These are phyloP conservation scores for Clausena lansium DNA, from an alignment of 345 rosid species.

Conservation along the genomic window DNA sequence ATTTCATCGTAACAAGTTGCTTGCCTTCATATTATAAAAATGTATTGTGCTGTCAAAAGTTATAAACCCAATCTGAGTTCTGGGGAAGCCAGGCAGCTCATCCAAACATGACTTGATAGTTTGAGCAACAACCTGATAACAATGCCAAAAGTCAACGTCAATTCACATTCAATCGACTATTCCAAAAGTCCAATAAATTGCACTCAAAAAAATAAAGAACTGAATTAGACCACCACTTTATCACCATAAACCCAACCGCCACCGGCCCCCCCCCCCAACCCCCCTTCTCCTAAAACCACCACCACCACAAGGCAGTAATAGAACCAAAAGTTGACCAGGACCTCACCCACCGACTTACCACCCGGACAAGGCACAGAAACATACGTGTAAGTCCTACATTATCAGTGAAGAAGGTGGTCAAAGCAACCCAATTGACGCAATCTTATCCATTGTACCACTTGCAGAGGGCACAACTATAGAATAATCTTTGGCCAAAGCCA, in stretches of 20 bases:
- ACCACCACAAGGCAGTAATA: not conserved
- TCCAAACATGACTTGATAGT: constrained; percentile 94
- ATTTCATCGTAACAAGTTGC: constrained; percentile 20
- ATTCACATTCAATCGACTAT: not conserved
- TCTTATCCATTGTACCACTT: constrained; percentile 2
- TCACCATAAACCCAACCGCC: not conserved
- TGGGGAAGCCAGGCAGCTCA: constrained; percentile 90
- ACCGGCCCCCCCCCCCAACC: not conserved
- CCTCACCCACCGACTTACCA: not conserved
- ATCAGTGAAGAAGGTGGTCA: not conserved
- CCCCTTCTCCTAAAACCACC: not conserved
- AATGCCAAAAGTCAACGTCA: not conserved
- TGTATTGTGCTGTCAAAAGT: constrained; percentile 97
- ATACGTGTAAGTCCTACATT: not conserved
- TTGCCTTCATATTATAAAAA: constrained; percentile 97
- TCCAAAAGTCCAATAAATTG: not conserved
- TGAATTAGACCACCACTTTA: not conserved
- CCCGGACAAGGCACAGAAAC: not conserved
- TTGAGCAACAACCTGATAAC: constrained; percentile 80
- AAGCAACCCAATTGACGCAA: not conserved
- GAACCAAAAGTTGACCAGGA: not conserved
- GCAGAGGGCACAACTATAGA: not conserved
- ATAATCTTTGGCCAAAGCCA: not conserved
- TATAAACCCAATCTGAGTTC: constrained; percentile 98
- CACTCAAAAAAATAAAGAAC: not conserved